Percentiles rank a stretch among this genome's conserved stretches.
These are phyloP conservation scores for Teratosphaeria pseudoeucalypti DNA, from an alignment of 2,329 filamentous ascomycete genomes.

Conservation along the genomic window DNA sequence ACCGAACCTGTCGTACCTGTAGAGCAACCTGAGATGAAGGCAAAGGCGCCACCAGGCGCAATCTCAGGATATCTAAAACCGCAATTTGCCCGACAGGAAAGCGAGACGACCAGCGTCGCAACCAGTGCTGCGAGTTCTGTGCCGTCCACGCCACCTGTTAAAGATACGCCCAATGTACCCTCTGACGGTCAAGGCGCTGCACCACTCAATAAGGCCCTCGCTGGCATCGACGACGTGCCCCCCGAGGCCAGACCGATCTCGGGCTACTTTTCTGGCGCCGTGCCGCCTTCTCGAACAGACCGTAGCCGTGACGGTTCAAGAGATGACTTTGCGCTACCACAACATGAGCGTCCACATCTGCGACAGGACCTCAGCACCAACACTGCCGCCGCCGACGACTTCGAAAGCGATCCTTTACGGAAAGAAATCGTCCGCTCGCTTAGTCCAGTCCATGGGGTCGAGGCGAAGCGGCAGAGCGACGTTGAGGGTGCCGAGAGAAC, in stretches of 20 bases:
- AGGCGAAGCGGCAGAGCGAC: conserved; percentile 9
- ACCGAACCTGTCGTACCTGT: conserved; percentile 14
- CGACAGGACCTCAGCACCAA: conserved; percentile 6
- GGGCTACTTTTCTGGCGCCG: conserved; percentile 11
- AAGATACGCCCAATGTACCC: conserved; percentile 31
- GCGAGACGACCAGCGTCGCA: conserved; percentile 1
- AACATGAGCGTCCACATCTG: not conserved
- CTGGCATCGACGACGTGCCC: not conserved
- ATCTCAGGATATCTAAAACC: conserved; percentile 2
- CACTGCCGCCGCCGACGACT: conserved; percentile 38
- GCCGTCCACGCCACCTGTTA: conserved; percentile 37
- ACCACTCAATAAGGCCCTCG: not conserved
- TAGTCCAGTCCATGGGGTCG: conserved; percentile 34
- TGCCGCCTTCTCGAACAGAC: conserved; percentile 5
- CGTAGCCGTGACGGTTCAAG: conserved; percentile 20
- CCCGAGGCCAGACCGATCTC: conserved; percentile 7
- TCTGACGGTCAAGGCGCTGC: conserved; percentile 12
- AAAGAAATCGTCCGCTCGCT: conserved; percentile 67
- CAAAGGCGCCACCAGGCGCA: conserved; percentile 12
- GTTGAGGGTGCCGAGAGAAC: conserved; percentile 12
- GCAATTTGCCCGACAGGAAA: conserved; percentile 2
- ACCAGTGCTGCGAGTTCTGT: conserved; percentile 6
- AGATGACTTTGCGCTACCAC: conserved; percentile 7
- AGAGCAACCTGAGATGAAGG: conserved; percentile 14
- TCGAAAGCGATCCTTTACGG: conserved; percentile 60